A percentile compares a stretch with the other conserved stretches of the same genome.
These are phyloP conservation scores for Arctium lappa DNA, from an alignment of 129 eudicot species.

Conservation along the genomic window DNA sequence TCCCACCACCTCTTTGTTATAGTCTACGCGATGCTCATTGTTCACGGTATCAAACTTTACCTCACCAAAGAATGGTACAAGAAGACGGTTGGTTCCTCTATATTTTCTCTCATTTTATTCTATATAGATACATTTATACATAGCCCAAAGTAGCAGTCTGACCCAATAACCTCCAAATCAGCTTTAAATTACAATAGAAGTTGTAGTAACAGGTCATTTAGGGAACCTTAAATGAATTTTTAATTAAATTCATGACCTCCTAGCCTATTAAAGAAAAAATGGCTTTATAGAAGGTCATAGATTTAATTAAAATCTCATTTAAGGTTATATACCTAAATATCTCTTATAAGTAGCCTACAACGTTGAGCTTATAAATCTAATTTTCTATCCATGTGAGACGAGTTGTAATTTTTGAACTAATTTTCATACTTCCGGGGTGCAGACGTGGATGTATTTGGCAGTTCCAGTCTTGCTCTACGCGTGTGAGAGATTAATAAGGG, in stretches of 20 bases:
- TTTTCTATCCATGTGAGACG: not conserved
- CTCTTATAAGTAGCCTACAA: not conserved
- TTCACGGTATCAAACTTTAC: constrained; percentile 76
- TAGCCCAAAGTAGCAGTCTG: not conserved
- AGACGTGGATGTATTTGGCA: constrained; percentile 94
- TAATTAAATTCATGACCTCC: too few species aligned
- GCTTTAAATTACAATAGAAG: not conserved
- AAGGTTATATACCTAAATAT: too few species aligned
- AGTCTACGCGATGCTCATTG: constrained; percentile 62
- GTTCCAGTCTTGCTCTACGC: constrained; percentile 62
- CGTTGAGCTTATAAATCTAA: not conserved
- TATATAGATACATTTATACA: not conserved
- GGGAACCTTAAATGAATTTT: too few species aligned
- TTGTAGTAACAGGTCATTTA: too few species aligned
- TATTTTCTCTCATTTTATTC: not conserved
- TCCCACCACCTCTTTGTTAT: constrained; percentile 84
- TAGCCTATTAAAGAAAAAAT: too few species aligned
- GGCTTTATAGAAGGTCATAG: too few species aligned
- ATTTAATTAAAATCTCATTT: too few species aligned
- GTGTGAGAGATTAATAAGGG: constrained; percentile 67
- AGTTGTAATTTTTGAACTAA: not conserved
- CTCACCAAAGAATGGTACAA: constrained; percentile 58
- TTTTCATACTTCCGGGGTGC: constrained; percentile 3
- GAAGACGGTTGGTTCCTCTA: constrained; percentile 65
- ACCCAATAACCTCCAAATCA: not conserved